These are phyloP conservation scores for Conticribra guillardii DNA, from an alignment of 108 stramenopile genomes.

Conservation along the genomic window DNA sequence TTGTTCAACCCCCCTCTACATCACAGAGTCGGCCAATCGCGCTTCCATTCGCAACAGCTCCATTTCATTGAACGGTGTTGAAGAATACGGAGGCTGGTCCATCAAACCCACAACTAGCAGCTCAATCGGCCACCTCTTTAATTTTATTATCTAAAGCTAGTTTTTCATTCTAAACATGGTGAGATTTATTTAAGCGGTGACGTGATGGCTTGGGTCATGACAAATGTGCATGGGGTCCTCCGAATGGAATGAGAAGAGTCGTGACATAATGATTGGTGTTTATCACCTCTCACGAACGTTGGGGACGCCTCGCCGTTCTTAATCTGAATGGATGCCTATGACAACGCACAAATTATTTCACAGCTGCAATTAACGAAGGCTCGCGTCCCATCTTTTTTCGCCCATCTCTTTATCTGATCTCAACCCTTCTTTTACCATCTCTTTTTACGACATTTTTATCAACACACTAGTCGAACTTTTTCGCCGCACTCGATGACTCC, in stretches of 20 bases:
- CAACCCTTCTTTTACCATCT: background rate
- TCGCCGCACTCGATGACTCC: constrained; percentile 88
- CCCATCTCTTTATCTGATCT: background rate
- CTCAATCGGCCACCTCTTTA: background rate
- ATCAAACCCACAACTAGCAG: background rate
- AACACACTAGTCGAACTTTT: constrained; percentile 70
- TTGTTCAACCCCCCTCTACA: too few relatives aligned
- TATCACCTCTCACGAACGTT: too few relatives aligned
- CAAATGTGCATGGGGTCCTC: too few relatives aligned
- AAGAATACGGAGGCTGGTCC: background rate
- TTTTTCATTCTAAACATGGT: background rate
- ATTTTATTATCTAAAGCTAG: background rate
- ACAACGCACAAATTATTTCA: too few relatives aligned
- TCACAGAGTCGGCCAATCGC: too few relatives aligned
- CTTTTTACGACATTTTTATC: constrained; percentile 3
- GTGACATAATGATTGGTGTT: too few relatives aligned
- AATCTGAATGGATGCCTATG: too few relatives aligned
- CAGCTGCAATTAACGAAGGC: too few relatives aligned
- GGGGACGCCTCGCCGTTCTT: too few relatives aligned
- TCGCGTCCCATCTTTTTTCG: background rate
- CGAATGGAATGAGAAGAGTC: too few relatives aligned
- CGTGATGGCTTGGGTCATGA: background rate
- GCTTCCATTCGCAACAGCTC: too few relatives aligned
- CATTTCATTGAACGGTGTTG: background rate
- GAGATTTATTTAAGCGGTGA: background rate